These are phyloP conservation scores for Gorgonomyces haynaldii DNA, from an alignment of 192 early-diverging fungal genomes.

Conservation along the genomic window DNA sequence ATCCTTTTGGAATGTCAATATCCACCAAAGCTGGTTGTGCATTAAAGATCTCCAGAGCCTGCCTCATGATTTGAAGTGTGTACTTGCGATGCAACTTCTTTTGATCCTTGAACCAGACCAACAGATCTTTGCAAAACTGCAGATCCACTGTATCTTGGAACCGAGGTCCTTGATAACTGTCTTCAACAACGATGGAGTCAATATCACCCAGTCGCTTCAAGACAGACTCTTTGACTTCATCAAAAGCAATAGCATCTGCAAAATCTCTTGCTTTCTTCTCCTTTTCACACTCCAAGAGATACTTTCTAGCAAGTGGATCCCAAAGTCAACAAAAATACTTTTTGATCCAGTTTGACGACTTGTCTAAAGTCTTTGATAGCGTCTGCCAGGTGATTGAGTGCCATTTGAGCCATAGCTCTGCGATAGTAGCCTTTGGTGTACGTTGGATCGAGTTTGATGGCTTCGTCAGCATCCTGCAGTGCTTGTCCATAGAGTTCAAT, in stretches of 20 bases:
- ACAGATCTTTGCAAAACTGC: conserved; percentile 68
- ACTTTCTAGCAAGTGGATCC: conserved; percentile 68
- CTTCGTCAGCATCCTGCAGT: conserved; percentile 65
- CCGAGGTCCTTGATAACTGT: conserved; percentile 59
- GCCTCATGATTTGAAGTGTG: conserved; percentile 72
- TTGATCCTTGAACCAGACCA: conserved; percentile 71
- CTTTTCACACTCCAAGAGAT: conserved; percentile 83
- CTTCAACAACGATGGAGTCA: conserved; percentile 48
- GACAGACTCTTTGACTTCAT: conserved; percentile 30
- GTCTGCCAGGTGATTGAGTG: conserved; percentile 69
- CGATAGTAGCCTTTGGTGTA: conserved; percentile 94
- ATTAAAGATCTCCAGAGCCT: conserved; percentile 62
- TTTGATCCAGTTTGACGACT: conserved; percentile 65
- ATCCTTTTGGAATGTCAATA: conserved; percentile 59
- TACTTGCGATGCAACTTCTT: conserved; percentile 88
- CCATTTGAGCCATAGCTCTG: conserved; percentile 78
- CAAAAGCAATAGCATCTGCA: conserved; percentile 82
- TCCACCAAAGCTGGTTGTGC: conserved; percentile 73
- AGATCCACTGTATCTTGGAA: conserved; percentile 57
- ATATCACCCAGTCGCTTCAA: conserved; percentile 54
- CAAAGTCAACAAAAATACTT: too few species aligned
- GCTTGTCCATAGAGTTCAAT: conserved; percentile 72
- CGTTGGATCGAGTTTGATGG: conserved; percentile 65
- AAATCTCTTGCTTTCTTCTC: conserved; percentile 76
- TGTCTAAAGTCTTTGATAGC: conserved; percentile 43